Percentiles rank a stretch among this genome's conserved stretches.
These are phyloP conservation scores for Linaria vulgaris DNA, from an alignment of 257 asterid genomes.

Conservation along the genomic window DNA sequence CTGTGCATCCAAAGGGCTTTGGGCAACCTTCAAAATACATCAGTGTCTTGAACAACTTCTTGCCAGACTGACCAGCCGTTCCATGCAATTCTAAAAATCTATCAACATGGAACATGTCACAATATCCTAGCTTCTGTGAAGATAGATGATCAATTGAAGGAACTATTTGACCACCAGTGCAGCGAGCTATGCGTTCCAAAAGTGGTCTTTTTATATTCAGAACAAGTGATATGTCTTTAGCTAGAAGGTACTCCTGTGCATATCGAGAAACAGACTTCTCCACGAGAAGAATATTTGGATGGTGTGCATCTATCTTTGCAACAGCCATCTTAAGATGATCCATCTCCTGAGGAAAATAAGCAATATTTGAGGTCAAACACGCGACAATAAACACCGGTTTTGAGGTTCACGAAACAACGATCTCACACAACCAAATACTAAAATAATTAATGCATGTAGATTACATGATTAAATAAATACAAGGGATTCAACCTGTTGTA, in stretches of 20 bases:
- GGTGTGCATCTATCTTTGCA: slow-evolving; percentile 81
- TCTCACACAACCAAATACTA: slow-evolving; percentile 7
- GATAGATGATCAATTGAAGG: slow-evolving; percentile 88
- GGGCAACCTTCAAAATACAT: slow-evolving; percentile 99
- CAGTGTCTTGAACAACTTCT: slow-evolving; percentile 73
- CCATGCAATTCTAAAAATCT: slow-evolving; percentile 74
- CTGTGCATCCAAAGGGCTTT: slow-evolving; percentile 94
- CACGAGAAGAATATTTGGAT: slow-evolving; percentile 89
- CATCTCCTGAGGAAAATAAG: no score
- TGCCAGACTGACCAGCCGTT: slow-evolving; percentile 69
- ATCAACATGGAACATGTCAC: slow-evolving; percentile 80
- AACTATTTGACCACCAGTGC: slow-evolving; percentile 87
- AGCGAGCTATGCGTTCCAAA: slow-evolving; percentile 91
- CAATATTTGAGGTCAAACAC: no score
- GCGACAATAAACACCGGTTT: slow-evolving; percentile 7
- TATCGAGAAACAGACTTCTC: slow-evolving; percentile 96
- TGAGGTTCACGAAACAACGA: slow-evolving; percentile 3
- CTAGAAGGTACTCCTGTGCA: slow-evolving; percentile 97
- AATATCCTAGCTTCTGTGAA: slow-evolving; percentile 72
- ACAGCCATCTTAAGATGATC: slow-evolving; percentile 99
- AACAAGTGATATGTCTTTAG: slow-evolving; percentile 86
- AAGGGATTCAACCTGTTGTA: slow-evolving; percentile 73
- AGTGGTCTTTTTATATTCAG: slow-evolving; percentile 82
- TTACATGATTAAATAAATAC: no score
- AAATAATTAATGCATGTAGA: no score